Conservation (phyloP, 352 stramenopile species). For the Globisporangium emineosum region DNA sequence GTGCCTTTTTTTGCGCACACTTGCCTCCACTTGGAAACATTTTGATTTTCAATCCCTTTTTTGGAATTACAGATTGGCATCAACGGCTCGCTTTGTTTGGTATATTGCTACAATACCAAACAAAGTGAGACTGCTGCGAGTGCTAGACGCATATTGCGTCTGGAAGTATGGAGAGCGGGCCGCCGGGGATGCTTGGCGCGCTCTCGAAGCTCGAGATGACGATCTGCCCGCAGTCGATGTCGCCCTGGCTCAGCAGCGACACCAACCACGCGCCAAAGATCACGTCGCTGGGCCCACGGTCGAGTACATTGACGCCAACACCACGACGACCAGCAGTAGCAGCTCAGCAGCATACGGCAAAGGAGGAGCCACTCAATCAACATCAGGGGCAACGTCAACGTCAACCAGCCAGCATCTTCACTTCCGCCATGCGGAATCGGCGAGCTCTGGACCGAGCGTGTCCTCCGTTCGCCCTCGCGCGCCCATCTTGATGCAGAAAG, state of each 20-base stretch:
- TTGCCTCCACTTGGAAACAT: too few species aligned
- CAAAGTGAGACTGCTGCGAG: too few species aligned
- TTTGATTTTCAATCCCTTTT: too few species aligned
- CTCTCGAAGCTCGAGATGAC: constrained; percentile 66
- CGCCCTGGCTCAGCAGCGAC: constrained; percentile 73
- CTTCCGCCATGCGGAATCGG: background rate
- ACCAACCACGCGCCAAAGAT: constrained; percentile 65
- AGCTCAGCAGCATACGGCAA: background rate
- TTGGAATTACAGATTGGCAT: too few species aligned
- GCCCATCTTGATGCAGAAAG: constrained; percentile 56
- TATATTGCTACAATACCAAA: too few species aligned
- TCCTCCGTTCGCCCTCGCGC: constrained; percentile 49
- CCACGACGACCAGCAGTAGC: background rate
- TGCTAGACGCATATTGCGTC: too few species aligned
- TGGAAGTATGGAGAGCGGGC: constrained; percentile 19
- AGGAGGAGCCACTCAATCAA: background rate
- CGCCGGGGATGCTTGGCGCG: constrained; percentile 54
- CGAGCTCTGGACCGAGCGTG: constrained; percentile 8
- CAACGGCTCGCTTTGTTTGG: too few species aligned
- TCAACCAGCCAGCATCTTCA: background rate
- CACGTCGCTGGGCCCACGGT: constrained; percentile 48
- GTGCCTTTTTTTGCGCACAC: too few species aligned
- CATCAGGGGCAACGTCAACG: too few species aligned
- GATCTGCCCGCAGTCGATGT: constrained; percentile 67
- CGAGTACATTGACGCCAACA: constrained; percentile 40